These are phyloP conservation scores for Pythium apleroticum DNA, from an alignment of 352 stramenopile species.

Conservation along the genomic window DNA sequence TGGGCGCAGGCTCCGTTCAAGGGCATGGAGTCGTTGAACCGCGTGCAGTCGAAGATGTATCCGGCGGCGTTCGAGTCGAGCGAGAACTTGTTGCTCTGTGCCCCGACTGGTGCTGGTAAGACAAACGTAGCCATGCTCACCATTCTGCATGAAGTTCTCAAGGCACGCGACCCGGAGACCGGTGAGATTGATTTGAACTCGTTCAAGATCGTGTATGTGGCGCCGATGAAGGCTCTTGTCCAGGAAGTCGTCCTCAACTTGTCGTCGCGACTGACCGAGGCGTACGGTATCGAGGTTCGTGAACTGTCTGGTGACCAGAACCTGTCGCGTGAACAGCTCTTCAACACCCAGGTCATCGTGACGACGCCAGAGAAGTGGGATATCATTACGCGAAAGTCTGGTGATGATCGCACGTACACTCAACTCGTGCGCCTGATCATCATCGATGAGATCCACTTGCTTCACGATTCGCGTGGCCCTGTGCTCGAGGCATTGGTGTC, in stretches of 20 bases:
- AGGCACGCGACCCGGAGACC: conserved; percentile 78
- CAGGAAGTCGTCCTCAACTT: conserved; percentile 99
- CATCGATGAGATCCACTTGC: conserved; percentile 99
- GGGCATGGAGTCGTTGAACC: conserved; percentile 98
- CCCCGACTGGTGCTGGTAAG: conserved; percentile 98
- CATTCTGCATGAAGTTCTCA: conserved; percentile 98
- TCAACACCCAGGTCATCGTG: conserved; percentile 99
- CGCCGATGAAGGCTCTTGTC: conserved; percentile 99
- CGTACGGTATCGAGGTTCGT: conserved; percentile 94
- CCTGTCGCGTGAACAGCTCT: conserved; percentile 96
- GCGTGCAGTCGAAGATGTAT: conserved; percentile 98
- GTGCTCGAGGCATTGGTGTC: conserved; percentile 98
- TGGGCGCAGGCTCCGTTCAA: conserved; percentile 97
- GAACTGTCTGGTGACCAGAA: conserved; percentile 99
- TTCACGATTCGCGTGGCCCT: conserved; percentile 98
- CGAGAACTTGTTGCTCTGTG: conserved; percentile 99
- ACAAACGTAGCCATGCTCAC: conserved; percentile 98
- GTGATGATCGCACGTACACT: conserved; percentile 96
- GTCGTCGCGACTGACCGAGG: conserved; percentile 86
- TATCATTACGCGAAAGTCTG: conserved; percentile 99
- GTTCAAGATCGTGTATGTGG: conserved; percentile 99
- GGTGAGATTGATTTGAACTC: conserved; percentile 92
- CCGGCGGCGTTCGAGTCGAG: conserved; percentile 89
- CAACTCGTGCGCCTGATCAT: conserved; percentile 98
- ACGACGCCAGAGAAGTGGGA: conserved; percentile 99